phyloP scores from a whole-genome alignment of 2,329 filamentous ascomycete genomes.

The Paraconiothyrium sp. region DNA sequence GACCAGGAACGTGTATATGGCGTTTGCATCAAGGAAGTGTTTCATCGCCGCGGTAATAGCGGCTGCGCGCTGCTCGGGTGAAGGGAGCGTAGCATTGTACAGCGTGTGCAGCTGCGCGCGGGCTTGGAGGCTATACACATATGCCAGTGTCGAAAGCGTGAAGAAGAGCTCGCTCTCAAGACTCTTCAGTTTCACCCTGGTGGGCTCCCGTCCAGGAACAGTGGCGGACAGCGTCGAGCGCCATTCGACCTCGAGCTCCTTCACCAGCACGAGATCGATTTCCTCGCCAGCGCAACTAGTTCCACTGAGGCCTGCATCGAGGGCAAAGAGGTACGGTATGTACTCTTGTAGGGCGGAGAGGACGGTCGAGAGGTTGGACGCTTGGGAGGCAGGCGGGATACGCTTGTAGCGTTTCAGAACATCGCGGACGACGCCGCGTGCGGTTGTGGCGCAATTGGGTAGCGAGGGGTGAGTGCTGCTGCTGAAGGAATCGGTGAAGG shows the following conservation, averaged over 20 bases:
- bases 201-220: constrained; percentile 65
- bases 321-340: constrained; percentile 81
- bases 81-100: constrained; percentile 67
- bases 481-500: constrained; percentile 79
- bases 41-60: constrained; percentile 80
- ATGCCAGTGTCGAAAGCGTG: constrained; percentile 78
- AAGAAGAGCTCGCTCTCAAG: constrained; percentile 88
- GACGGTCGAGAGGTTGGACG: constrained; percentile 74
- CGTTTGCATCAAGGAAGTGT: constrained; percentile 78
- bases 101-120: constrained; percentile 77
- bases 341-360: constrained; percentile 77
- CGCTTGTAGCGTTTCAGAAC: constrained; percentile 90
- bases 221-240: constrained; percentile 77
- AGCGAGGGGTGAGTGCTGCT: constrained; percentile 90
- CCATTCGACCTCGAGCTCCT: constrained; percentile 79
- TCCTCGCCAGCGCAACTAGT: constrained; percentile 66
- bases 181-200: constrained; percentile 74
- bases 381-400: constrained; percentile 75
- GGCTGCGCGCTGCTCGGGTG: constrained; percentile 71
- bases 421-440: constrained; percentile 83
- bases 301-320: constrained; percentile 76
- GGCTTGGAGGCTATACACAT: constrained; percentile 76
- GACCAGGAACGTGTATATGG: constrained; percentile 78
- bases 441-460: constrained; percentile 81
- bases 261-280: constrained; percentile 73